These are phyloP conservation scores for Hericium rajendrae DNA, from an alignment of 768 basidiomycete species.

Conservation along the genomic window DNA sequence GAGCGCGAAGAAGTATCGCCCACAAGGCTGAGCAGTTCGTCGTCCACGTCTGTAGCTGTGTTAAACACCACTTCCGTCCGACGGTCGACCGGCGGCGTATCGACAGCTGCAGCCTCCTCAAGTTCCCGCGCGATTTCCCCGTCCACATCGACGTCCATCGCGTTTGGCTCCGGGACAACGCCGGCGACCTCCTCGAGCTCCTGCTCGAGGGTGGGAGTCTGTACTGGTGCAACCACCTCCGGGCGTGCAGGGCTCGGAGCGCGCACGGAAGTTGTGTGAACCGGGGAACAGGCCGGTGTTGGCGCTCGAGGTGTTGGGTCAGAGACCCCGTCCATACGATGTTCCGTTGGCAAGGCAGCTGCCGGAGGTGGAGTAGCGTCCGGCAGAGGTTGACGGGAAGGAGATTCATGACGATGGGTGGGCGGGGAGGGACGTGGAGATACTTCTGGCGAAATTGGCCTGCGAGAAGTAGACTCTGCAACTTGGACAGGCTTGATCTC, in stretches of 20 bases:
- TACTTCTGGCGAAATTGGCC: too few species aligned
- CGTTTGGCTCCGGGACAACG: not conserved
- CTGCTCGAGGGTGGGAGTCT: not conserved
- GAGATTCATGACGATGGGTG: too few species aligned
- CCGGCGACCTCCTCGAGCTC: not conserved
- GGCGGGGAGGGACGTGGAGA: too few species aligned
- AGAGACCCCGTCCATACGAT: too few species aligned
- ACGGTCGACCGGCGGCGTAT: not conserved
- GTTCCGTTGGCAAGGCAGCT: too few species aligned
- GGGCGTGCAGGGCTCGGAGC: not conserved
- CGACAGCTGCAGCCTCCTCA: not conserved
- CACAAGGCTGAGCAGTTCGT: not conserved
- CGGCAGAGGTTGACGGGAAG: too few species aligned
- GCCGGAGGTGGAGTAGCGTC: too few species aligned
- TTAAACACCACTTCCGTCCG: not conserved
- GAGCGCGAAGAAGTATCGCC: not conserved
- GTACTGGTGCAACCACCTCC: not conserved
- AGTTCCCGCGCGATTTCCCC: not conserved
- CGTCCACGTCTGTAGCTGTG: not conserved
- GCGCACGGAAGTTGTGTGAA: too few species aligned
- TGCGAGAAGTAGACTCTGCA: too few species aligned
- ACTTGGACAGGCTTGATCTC: too few species aligned
- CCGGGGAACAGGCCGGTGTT: too few species aligned
- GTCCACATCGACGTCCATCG: not conserved
- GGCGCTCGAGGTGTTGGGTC: too few species aligned